A percentile compares a stretch with the other conserved stretches of the same genome.
phyloP scores from a whole-genome alignment of 805 yeast species.

The Schwanniomyces yamadae region DNA sequence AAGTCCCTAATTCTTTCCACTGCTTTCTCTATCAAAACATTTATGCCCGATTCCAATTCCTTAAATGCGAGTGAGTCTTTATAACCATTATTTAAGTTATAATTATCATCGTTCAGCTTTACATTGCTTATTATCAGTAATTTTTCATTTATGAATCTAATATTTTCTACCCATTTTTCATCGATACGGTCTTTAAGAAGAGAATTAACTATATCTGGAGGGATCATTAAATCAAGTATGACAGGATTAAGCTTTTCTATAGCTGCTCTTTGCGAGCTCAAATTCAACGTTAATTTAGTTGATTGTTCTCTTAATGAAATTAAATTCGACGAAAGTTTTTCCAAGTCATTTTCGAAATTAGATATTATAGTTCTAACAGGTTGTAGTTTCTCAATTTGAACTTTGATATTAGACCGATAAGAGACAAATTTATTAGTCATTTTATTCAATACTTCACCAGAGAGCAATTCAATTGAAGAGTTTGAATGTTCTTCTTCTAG shows the following conservation, averaged over 20 bases:
- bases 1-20: constrained; percentile 75
- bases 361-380: constrained; percentile 56
- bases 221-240: constrained; percentile 71
- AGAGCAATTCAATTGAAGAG: constrained; percentile 2
- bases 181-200: constrained; percentile 58
- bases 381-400: constrained; percentile 34
- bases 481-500: constrained; percentile 4
- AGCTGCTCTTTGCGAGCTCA: constrained; percentile 24
- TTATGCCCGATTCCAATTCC: constrained; percentile 38
- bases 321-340: constrained; percentile 30
- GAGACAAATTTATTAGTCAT: constrained; percentile 17
- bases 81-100: constrained; percentile 13
- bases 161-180: constrained; percentile 64
- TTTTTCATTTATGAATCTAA: constrained; percentile 58
- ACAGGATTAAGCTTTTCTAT: constrained; percentile 62
- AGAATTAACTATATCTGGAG: constrained; percentile 65
- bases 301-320: constrained; percentile 34
- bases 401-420: constrained; percentile 24
- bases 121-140: constrained; percentile 45
- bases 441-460: constrained; percentile 7
- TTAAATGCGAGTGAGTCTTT: constrained; percentile 24
- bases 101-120: constrained; percentile 2
- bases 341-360: constrained; percentile 55
- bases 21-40: constrained; percentile 56
- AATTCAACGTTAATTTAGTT: constrained; percentile 25